A percentile compares a stretch with the other conserved stretches of the same genome.
Evolutionary conservation across 192 early-diverging fungal genomes (phyloP).

Genomic region (Gamsiella multidivaricata): DNA sequence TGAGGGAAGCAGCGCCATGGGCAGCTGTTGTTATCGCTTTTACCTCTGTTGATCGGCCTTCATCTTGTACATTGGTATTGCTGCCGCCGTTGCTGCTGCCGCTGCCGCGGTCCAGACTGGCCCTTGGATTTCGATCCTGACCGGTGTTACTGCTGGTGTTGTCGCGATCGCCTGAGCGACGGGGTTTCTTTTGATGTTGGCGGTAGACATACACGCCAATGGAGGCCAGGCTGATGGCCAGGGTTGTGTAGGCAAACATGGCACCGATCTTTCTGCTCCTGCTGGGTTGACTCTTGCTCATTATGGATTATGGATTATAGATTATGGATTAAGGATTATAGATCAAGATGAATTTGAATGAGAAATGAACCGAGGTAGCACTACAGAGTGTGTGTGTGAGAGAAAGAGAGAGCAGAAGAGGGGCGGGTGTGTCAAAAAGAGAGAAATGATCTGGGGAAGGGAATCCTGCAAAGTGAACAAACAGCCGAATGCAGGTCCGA

Average conservation of each 20-base stretch:
- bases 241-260: conserved; percentile 38
- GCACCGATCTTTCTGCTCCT: conserved; percentile 38
- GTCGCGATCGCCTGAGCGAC: conserved; percentile 4
- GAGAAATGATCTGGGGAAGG: neutral
- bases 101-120: conserved; percentile 14
- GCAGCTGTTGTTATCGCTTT: neutral
- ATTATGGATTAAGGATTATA: neutral
- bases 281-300: conserved; percentile 33
- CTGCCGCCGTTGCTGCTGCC: neutral
- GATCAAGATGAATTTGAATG: no score
- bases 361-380: no score
- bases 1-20: neutral
- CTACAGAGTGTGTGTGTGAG: neutral
- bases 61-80: neutral
- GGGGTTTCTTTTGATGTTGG: conserved; percentile 19
- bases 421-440: neutral
- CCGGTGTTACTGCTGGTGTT: neutral
- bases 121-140: conserved; percentile 17
- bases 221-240: conserved; percentile 38
- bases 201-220: conserved; percentile 42
- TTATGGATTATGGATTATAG: conserved; percentile 5
- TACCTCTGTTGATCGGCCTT: conserved; percentile 43
- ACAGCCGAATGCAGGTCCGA: neutral
- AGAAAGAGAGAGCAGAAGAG: neutral
- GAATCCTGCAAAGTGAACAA: conserved; percentile 24